Evolutionary conservation across 345 rosid species (phyloP).

Genomic region (Gossypium arboreum): DNA sequence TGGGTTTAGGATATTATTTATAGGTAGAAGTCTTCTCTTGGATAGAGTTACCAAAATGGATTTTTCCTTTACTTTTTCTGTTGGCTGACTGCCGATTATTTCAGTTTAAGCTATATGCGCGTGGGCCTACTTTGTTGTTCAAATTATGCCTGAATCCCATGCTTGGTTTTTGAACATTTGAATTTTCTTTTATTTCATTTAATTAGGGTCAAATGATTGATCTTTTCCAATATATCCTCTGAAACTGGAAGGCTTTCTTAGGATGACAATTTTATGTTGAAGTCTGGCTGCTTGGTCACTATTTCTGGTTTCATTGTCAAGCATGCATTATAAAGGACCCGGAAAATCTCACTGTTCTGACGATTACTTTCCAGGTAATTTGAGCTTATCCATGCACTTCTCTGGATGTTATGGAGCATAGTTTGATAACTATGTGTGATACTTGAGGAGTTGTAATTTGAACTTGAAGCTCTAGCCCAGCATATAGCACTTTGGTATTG

Average conservation of each 20-base stretch:
- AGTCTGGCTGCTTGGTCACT: constrained; percentile 23
- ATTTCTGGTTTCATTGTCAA: constrained; percentile 17
- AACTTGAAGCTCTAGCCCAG: constrained; percentile 11
- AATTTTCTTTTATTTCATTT: neutral
- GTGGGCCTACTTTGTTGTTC: neutral
- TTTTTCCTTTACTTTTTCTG: neutral
- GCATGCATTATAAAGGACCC: constrained; percentile 3
- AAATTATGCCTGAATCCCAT: neutral
- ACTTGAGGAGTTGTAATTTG: constrained; percentile 14
- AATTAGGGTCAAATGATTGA: constrained; percentile 18
- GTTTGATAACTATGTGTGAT: neutral
- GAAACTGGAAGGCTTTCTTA: constrained; percentile 31
- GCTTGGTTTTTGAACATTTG: constrained; percentile 3
- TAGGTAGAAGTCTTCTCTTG: neutral
- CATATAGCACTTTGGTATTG: constrained; percentile 5
- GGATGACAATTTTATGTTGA: constrained; percentile 11
- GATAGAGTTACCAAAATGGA: neutral
- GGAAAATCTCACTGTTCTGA: neutral
- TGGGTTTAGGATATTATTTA: neutral
- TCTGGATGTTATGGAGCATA: neutral
- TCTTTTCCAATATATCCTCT: constrained; percentile 13
- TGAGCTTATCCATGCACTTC: neutral
- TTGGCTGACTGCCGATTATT: constrained; percentile 16
- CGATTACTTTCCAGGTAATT: constrained; percentile 4
- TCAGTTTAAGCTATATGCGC: neutral